Evolutionary conservation across 208 protist species (phyloP).

Genomic region (Trypanosoma avium): DNA sequence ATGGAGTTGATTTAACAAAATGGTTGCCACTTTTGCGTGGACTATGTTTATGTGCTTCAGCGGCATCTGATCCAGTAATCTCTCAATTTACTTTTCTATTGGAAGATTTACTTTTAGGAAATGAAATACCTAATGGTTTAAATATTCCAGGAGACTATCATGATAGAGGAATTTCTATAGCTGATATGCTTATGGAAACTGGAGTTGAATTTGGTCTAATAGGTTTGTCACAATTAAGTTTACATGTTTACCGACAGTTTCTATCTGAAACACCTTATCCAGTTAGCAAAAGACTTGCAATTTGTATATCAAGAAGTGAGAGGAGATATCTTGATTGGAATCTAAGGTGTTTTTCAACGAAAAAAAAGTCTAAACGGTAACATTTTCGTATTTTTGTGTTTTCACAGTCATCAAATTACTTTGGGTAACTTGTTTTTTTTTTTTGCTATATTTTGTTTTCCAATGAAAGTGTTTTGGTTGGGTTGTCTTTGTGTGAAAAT

Average conservation of each 20-base stretch:
- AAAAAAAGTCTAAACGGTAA: neutral
- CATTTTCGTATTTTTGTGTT: neutral
- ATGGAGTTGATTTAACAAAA: conserved; percentile 1
- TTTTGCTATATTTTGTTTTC: too few species aligned
- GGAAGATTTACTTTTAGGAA: conserved; percentile 10
- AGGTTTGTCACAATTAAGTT: conserved; percentile 5
- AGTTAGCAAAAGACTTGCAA: conserved; percentile 13
- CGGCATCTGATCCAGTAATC: conserved; percentile 1
- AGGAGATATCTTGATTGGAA: conserved; percentile 24
- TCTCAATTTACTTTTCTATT: conserved; percentile 14
- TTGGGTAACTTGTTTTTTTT: conserved; percentile 1
- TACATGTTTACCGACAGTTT: conserved; percentile 25
- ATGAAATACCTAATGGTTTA: neutral
- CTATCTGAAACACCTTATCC: conserved; percentile 10
- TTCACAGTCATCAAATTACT: too few species aligned
- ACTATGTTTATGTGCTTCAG: conserved; percentile 14
- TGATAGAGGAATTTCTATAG: conserved; percentile 10
- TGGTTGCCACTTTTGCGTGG: conserved; percentile 26
- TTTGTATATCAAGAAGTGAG: conserved; percentile 20
- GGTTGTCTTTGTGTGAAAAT: too few species aligned
- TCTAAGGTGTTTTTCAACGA: too few species aligned
- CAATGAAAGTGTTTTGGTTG: too few species aligned
- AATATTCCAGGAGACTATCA: conserved; percentile 21
- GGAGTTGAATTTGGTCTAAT: conserved; percentile 20
- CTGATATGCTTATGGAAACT: conserved; percentile 22